phyloP scores from a whole-genome alignment of 2,329 filamentous ascomycete genomes.

The Monilinia aucupariae region DNA sequence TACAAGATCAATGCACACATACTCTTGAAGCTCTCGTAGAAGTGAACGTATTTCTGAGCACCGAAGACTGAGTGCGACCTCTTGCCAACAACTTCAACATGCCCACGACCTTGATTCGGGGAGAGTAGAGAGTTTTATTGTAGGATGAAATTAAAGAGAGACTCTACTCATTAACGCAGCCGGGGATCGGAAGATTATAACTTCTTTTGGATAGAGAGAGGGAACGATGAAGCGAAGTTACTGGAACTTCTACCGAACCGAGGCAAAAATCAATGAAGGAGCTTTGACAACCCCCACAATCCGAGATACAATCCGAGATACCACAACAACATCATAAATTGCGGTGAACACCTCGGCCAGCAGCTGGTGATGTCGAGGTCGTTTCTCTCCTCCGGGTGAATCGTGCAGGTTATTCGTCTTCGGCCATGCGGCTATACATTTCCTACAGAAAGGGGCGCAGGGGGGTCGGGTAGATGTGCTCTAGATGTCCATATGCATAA shows the following conservation, averaged over 20 bases:
- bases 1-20: slow-evolving; percentile 5
- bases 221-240: not conserved
- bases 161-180: slow-evolving; percentile 7
- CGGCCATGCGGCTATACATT: not conserved
- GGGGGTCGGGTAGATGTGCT: too few relatives aligned
- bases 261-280: not conserved
- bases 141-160: slow-evolving; percentile 19
- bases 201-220: slow-evolving; percentile 1
- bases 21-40: slow-evolving; percentile 29
- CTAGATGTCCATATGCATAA: not conserved
- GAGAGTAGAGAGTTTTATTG: slow-evolving; percentile 15
- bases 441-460: not conserved
- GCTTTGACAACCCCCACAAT: too few relatives aligned
- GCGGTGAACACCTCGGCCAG: too few relatives aligned
- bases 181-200: slow-evolving; percentile 7
- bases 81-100: slow-evolving; percentile 36
- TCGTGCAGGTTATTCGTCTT: not conserved
- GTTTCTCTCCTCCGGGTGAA: too few relatives aligned
- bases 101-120: slow-evolving; percentile 22
- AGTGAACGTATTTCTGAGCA: slow-evolving; percentile 33
- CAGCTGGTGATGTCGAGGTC: too few relatives aligned
- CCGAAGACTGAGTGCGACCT: slow-evolving; percentile 32
- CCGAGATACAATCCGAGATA: too few relatives aligned
- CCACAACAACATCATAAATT: too few relatives aligned
- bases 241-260: not conserved